phyloP scores from a whole-genome alignment of 768 basidiomycete species.

The Amanita inopinata region DNA sequence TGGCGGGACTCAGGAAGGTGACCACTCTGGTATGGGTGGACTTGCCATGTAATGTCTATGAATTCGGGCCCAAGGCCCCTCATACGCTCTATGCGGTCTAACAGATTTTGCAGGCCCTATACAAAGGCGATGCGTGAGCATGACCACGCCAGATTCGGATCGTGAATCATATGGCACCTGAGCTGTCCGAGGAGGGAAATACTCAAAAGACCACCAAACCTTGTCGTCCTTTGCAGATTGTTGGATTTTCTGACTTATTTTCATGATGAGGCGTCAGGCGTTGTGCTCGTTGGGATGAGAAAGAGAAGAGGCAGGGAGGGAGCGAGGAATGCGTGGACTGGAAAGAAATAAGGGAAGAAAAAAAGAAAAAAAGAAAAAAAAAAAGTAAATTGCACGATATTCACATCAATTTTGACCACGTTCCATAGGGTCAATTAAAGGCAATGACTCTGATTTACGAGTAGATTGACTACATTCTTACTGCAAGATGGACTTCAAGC shows the following conservation, averaged over 20 bases:
- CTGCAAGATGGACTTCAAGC: background rate
- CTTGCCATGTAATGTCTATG: constrained; percentile 92
- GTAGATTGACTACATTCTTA: too few species aligned
- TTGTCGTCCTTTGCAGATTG: constrained; percentile 78
- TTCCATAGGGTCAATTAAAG: background rate
- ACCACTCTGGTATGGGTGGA: constrained; percentile 1
- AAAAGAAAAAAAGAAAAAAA: too few species aligned
- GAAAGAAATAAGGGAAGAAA: too few species aligned
- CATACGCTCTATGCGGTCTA: constrained; percentile 99
- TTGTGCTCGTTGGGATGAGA: too few species aligned
- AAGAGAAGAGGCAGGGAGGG: constrained; percentile 15
- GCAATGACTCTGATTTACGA: background rate
- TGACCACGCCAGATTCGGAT: background rate
- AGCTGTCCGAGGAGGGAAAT: constrained; percentile 92
- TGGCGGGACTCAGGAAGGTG: constrained; percentile 2
- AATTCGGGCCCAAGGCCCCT: constrained; percentile 91
- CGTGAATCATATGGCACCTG: constrained; percentile 44
- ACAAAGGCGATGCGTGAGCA: constrained; percentile 1
- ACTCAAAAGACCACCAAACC: constrained; percentile 98
- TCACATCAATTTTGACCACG: background rate
- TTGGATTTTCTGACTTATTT: constrained; percentile 89
- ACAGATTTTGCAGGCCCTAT: constrained; percentile 88
- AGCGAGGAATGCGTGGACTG: constrained; percentile 13
- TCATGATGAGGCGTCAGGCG: constrained; percentile 45
- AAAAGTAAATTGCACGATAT: too few species aligned